Evolutionary conservation across 2,329 filamentous ascomycete genomes (phyloP).

Genomic region (Hypomyces perniciosus): DNA sequence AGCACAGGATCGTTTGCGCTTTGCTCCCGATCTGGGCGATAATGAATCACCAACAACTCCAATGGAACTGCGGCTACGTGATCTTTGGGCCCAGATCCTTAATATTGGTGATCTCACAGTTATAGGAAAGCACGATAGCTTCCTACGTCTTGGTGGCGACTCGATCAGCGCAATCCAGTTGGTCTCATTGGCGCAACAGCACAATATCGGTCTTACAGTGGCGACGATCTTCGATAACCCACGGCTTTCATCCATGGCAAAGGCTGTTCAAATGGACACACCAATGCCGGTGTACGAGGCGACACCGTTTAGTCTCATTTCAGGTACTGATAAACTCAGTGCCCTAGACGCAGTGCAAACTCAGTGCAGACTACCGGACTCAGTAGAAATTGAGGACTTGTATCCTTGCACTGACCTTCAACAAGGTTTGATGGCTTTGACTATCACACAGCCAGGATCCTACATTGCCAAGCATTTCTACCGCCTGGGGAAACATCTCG

Average conservation of each 20-base stretch:
- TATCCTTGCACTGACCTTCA: constrained; percentile 17
- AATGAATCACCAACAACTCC: neutral
- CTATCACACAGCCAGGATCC: constrained; percentile 23
- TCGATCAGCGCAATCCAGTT: constrained; percentile 9
- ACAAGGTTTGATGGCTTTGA: constrained; percentile 22
- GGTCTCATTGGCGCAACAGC: neutral
- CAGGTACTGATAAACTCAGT: neutral
- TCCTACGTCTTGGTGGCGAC: constrained; percentile 11
- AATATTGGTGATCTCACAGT: neutral
- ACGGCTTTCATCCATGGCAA: neutral
- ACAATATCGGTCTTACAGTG: neutral
- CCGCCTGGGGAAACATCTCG: constrained; percentile 14
- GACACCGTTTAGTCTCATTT: neutral
- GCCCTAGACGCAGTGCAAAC: neutral
- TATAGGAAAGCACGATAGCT: constrained; percentile 12
- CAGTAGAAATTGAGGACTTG: constrained; percentile 11
- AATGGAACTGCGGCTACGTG: constrained; percentile 4
- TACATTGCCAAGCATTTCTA: constrained; percentile 27
- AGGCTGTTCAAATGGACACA: neutral
- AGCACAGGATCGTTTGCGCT: neutral
- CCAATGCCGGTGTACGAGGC: neutral
- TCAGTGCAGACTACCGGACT: neutral
- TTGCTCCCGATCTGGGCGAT: neutral
- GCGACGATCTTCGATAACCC: constrained; percentile 1
- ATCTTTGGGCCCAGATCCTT: constrained; percentile 7